Base-by-base conservation (phyloP, 495 filamentous ascomycete species). In the Neurospora sp. region DNA sequence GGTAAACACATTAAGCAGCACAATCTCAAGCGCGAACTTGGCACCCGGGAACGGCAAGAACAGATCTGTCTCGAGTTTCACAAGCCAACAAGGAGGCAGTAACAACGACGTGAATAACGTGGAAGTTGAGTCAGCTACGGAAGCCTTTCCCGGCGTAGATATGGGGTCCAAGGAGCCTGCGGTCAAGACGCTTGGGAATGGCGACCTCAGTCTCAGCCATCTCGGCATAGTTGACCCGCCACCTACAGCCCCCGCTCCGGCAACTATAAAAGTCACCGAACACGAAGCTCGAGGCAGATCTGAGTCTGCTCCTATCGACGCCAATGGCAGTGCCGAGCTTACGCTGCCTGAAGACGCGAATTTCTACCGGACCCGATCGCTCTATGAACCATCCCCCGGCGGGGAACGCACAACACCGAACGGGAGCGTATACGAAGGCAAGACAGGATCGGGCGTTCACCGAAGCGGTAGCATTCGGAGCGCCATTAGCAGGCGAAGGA, bases 131-230 rank as follows among this genome's bases (percentile, higher is more conserved):
- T 78, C 83, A 27, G 80, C 81, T 59, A 81, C 79, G 5, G 79
- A 78, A 37, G 79, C 79, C 20, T 69, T 78, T 39, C 80, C 79
- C 40, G 75, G 76, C 35, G 75, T 76, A n/a, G 82, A 79, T 38
- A 85, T 79, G 79, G 84, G 83, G 16, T 80, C 88, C 73, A 93
- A 92, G 76, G 88, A 91, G 73, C 87, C 89, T 53, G 93, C 96
- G 12, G 88, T 98, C 18, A 93, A 96, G 79, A 99, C 96, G 4
- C 83, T 99, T 27, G 96, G 96, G 2, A 88, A 88, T 76, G 96
- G 96, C 1, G 92, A 98, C 78, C 84, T 99, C 61, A 94, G 92
- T 79, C 88, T 98, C 74, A 91, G 91, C 75, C 92, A 95, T 76
- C 83, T 98, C 39, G 91, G 91, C 16, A 90, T 94, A 44, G 83